Conservation (phyloP, 306 rosid genomes). For the Begonia loranthoides region DNA sequence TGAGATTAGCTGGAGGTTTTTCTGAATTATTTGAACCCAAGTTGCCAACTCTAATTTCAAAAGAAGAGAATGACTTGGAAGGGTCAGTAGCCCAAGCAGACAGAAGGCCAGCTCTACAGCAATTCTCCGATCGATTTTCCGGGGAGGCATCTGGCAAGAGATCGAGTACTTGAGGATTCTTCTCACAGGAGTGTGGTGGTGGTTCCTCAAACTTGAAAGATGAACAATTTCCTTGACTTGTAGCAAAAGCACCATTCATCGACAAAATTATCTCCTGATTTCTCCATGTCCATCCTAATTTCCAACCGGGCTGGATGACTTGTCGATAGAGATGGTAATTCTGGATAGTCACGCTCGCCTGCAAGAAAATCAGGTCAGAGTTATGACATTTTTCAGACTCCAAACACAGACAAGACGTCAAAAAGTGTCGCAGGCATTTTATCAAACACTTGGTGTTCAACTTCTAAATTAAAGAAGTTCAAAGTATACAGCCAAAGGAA, state of each 20-base stretch:
- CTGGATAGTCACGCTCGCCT: conserved; percentile 61
- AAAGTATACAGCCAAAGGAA: background rate
- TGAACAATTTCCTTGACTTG: conserved; percentile 47
- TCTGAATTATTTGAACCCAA: conserved; percentile 13
- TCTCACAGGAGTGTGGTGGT: conserved; percentile 52
- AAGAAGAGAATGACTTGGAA: conserved; percentile 42
- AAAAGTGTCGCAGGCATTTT: background rate
- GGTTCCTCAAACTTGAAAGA: conserved; percentile 28
- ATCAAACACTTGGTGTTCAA: background rate
- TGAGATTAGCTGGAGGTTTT: conserved; percentile 37
- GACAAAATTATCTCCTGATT: conserved; percentile 61
- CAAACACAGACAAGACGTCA: too few relatives aligned
- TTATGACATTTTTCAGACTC: too few relatives aligned
- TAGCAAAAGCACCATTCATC: conserved; percentile 66
- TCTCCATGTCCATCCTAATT: conserved; percentile 61
- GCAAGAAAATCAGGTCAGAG: conserved; percentile 9
- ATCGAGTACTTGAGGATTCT: conserved; percentile 42
- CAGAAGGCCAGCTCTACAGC: conserved; percentile 61
- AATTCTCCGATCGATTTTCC: conserved; percentile 36
- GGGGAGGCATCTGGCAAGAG: conserved; percentile 24
- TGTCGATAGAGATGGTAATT: conserved; percentile 53
- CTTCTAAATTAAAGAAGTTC: background rate
- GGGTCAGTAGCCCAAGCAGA: conserved; percentile 38
- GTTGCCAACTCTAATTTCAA: conserved; percentile 49
- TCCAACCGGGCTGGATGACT: conserved; percentile 67